Evolutionary conservation across 2,329 filamentous ascomycete genomes (phyloP), one percentile per base, ranked within the genome.

Genomic region (Monosporascus ibericus): DNA sequence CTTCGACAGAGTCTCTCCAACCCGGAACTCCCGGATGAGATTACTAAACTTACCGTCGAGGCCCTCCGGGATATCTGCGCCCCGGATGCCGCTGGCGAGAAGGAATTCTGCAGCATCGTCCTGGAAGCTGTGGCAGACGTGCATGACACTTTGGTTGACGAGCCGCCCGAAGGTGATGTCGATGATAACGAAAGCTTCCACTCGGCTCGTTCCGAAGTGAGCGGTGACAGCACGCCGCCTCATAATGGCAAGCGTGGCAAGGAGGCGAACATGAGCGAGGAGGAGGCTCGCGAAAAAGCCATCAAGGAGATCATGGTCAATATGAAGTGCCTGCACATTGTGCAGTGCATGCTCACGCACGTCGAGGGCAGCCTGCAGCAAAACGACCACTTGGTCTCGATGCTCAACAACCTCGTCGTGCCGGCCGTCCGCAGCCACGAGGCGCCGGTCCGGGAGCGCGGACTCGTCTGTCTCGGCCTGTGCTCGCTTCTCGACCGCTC

Each of bases 271-370:
- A 61, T 81, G 52, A 80, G 74, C 48, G 84, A 87, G 52, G 87
- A 88, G 60, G 82, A 86, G 57, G 81, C 82, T 9, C 78, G 82
- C 60, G 79, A 81, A 47, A 95, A 92, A 52, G 90, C 88, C 1
- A 84, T 96, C 59, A 86, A 84, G 59, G 91, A 96, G 71, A 94
- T 96, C 65, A 85, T 96, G 75, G 88, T 97, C 68, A 97, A 97
- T 75, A 92, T 96, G 83, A 97, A 97, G 73, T 97, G 94, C 69
- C 79, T 99, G 56, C 89, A 96, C 66, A 96, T 99, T 60, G 92
- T 95, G 25, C 90, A 96, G 70, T 97, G 91, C 76, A 96, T 97
- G 88, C 80, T 99, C 49, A 86, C 95, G 66, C 96, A 97, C 65
- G 90, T 99, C 9, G 81, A 88, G 50, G 90, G 90, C 55, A 88